Evolutionary conservation across 2,329 filamentous ascomycete species (phyloP).

Genomic region (Periconia macrospinosa): DNA sequence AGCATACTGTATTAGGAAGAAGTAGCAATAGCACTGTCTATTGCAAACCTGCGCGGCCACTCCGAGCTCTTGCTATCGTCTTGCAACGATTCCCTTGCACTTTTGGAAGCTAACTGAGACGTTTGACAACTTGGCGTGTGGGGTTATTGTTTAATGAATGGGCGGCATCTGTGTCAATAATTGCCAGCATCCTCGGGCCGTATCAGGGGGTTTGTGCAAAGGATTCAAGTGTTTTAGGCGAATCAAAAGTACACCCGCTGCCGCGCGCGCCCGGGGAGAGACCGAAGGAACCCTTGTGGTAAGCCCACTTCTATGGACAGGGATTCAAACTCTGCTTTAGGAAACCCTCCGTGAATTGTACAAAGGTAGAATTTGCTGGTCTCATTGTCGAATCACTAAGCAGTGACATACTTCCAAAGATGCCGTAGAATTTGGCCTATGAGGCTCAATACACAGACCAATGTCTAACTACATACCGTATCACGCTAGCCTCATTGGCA

Average conservation of each 20-base stretch:
- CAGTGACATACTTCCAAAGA: no score
- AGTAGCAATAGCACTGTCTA: no score
- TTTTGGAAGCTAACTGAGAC: neutral
- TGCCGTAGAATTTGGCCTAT: no score
- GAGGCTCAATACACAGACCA: no score
- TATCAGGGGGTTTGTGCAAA: neutral
- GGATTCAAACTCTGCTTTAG: neutral
- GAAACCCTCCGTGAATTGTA: neutral
- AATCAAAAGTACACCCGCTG: neutral
- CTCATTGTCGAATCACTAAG: no score
- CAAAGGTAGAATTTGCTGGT: neutral
- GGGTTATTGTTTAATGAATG: neutral
- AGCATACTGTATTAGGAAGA: no score
- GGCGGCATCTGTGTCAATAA: no score
- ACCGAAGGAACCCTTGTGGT: neutral
- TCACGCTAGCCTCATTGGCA: no score
- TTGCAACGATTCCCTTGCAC: neutral
- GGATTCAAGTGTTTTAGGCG: neutral
- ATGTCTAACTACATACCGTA: no score
- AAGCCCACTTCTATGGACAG: neutral
- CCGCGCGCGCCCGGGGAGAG: neutral
- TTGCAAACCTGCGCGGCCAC: no score
- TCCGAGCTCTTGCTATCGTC: neutral
- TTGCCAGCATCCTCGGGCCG: neutral
- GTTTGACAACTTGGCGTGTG: neutral